A percentile compares a stretch with the other conserved stretches of the same genome.
Evolutionary conservation across 352 stramenopile species (phyloP).

Genomic region (Ophiocytium majus): DNA sequence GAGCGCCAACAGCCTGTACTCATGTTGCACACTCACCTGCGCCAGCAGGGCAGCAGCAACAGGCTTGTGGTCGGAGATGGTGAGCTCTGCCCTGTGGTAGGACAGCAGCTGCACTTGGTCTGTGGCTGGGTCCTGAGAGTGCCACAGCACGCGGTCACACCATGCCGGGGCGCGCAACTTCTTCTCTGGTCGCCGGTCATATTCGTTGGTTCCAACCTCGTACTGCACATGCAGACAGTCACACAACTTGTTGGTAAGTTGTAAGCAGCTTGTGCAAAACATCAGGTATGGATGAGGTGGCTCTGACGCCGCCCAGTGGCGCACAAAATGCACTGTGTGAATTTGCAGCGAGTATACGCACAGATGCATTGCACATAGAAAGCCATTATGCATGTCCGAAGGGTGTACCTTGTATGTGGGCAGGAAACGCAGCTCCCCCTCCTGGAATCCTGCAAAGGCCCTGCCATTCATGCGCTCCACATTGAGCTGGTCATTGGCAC

Average conservation of each 20-base stretch:
- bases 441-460: slow-evolving; percentile 75
- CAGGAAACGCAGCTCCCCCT: slow-evolving; percentile 59
- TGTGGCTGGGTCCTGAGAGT: slow-evolving; percentile 60
- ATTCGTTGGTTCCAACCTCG: slow-evolving; percentile 57
- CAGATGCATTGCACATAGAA: too few species aligned
- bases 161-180: slow-evolving; percentile 96
- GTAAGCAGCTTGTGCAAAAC: too few species aligned
- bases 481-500: slow-evolving; percentile 75
- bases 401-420: slow-evolving; percentile 62
- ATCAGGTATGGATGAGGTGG: too few species aligned
- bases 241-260: not conserved
- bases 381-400: too few species aligned
- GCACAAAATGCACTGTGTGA: too few species aligned
- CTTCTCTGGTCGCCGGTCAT: slow-evolving; percentile 96
- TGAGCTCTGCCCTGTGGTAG: slow-evolving; percentile 83
- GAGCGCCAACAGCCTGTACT: too few species aligned
- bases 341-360: too few species aligned
- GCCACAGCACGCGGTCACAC: slow-evolving; percentile 83
- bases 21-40: too few species aligned
- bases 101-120: slow-evolving; percentile 68
- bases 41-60: slow-evolving; percentile 36
- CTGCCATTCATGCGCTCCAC: slow-evolving; percentile 63
- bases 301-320: too few species aligned
- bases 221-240: slow-evolving; percentile 5
- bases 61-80: slow-evolving; percentile 95